These are phyloP conservation scores for Austroboletus eburneus DNA, from an alignment of 768 basidiomycete genomes.

Conservation along the genomic window DNA sequence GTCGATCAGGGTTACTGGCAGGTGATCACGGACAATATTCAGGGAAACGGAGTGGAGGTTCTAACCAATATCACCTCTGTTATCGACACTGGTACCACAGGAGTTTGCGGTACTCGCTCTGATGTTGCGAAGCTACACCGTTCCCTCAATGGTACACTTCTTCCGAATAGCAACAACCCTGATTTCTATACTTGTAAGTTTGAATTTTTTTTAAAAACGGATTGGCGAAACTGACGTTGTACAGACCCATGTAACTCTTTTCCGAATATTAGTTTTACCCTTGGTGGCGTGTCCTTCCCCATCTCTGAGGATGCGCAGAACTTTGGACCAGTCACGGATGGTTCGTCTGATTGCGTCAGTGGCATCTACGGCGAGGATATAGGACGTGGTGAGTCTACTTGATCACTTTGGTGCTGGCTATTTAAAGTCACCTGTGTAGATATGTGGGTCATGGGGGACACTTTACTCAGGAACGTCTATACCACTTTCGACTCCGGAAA, in stretches of 20 bases:
- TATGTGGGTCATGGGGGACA: slow-evolving; percentile 36
- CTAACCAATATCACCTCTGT: slow-evolving; percentile 10
- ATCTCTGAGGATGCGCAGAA: background rate
- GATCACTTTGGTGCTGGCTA: too few relatives aligned
- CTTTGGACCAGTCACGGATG: background rate
- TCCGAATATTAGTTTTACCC: background rate
- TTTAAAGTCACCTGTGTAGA: too few relatives aligned
- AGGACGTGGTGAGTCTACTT: background rate
- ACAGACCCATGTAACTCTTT: slow-evolving; percentile 12
- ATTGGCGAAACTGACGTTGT: background rate
- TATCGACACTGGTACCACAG: slow-evolving; percentile 51
- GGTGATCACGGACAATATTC: slow-evolving; percentile 12
- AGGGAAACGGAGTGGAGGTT: slow-evolving; percentile 21
- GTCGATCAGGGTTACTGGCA: slow-evolving; percentile 27
- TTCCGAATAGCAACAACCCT: slow-evolving; percentile 10
- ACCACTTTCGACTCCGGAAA: slow-evolving; percentile 40
- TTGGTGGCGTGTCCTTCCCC: background rate
- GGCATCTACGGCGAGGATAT: background rate
- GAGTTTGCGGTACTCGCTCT: slow-evolving; percentile 38
- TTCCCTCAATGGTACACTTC: slow-evolving; percentile 26
- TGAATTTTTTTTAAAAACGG: slow-evolving; percentile 2
- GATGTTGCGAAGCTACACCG: slow-evolving; percentile 33
- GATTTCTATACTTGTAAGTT: slow-evolving; percentile 28
- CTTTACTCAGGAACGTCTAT: slow-evolving; percentile 46
- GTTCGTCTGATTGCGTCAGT: background rate